Evolutionary conservation across 2,329 filamentous ascomycete genomes (phyloP).

Genomic region (Pleomassaria siparia): DNA sequence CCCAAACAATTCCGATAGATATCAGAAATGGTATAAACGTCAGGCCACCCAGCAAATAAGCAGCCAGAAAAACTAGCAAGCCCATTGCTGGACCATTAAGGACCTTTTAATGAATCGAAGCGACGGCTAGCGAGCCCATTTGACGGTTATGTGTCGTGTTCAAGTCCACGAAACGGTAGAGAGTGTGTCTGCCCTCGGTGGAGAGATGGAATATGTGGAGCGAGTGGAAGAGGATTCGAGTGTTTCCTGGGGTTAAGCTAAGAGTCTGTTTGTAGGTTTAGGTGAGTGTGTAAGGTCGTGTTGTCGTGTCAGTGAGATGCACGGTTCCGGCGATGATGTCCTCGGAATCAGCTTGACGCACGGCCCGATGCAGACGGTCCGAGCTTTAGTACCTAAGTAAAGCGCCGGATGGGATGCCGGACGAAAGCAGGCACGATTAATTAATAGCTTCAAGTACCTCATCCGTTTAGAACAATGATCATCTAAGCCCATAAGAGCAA

Average conservation of each 20-base stretch:
- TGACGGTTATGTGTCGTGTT: not conserved
- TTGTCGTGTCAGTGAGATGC: not conserved
- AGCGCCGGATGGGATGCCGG: too few species aligned
- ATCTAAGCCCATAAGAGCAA: too few species aligned
- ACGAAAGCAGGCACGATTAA: too few species aligned
- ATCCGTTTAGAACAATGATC: not conserved
- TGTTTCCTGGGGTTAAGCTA: not conserved
- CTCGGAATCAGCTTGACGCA: not conserved
- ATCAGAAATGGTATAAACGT: constrained; percentile 81
- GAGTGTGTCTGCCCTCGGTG: not conserved
- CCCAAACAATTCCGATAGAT: not conserved
- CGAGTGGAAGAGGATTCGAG: not conserved
- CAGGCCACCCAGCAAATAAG: constrained; percentile 83
- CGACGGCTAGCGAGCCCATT: not conserved
- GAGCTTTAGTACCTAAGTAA: too few species aligned
- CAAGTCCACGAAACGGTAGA: not conserved
- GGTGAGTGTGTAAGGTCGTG: not conserved
- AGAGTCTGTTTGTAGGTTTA: not conserved
- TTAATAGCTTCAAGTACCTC: not conserved
- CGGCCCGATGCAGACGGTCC: not conserved
- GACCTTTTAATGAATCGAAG: not conserved
- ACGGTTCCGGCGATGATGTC: not conserved
- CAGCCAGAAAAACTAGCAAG: constrained; percentile 50
- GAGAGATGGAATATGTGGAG: not conserved
- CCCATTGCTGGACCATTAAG: constrained; percentile 4